Percentiles rank a stretch among this genome's conserved stretches.
Conservation (phyloP, 208 protist species). For the Naegleria fowleri region DNA sequence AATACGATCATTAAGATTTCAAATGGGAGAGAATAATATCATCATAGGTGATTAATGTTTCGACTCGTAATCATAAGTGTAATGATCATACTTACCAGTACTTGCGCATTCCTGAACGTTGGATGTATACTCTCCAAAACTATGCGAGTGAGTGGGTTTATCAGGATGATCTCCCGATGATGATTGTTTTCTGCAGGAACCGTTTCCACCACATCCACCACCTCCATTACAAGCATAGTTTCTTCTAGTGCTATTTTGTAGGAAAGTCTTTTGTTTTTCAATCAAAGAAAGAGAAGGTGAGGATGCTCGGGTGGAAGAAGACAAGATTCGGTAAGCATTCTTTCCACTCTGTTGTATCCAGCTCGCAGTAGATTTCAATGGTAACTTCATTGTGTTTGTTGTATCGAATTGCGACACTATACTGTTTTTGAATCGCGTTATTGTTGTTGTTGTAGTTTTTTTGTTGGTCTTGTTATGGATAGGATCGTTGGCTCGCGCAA, state of each 20-base stretch:
- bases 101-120: neutral
- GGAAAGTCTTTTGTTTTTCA: neutral
- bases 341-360: too few species aligned
- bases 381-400: too few species aligned
- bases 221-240: neutral
- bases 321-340: too few species aligned
- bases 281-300: neutral
- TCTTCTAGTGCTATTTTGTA: neutral
- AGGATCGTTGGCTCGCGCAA: too few species aligned
- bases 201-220: neutral
- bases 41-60: too few species aligned
- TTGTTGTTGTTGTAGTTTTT: too few species aligned
- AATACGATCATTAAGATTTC: neutral
- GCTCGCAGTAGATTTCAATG: too few species aligned
- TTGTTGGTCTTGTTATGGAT: too few species aligned
- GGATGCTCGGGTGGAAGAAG: too few species aligned
- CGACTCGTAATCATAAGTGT: too few species aligned
- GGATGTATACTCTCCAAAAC: neutral
- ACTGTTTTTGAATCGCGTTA: too few species aligned
- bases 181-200: neutral
- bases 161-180: neutral
- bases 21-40: neutral
- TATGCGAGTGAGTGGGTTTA: neutral
- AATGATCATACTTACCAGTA: neutral
- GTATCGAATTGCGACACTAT: too few species aligned